Evolutionary conservation across 345 rosid genomes (phyloP).

Genomic region (Acer negundo): DNA sequence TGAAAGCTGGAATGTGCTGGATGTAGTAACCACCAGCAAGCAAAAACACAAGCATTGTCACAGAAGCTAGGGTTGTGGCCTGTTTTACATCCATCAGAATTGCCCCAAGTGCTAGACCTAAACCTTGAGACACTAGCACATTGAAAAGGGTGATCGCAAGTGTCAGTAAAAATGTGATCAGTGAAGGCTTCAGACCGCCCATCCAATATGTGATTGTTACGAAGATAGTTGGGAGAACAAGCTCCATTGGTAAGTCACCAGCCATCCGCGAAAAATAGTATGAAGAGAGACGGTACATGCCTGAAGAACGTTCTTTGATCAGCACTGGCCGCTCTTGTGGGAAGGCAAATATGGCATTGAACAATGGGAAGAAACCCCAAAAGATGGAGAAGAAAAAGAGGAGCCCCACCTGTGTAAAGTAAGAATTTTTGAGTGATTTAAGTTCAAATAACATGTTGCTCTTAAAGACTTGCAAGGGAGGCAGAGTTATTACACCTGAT

Average conservation of each 20-base stretch:
- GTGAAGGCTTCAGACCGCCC: slow-evolving; percentile 91
- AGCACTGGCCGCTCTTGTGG: slow-evolving; percentile 91
- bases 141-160: slow-evolving; percentile 68
- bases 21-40: slow-evolving; percentile 91
- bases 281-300: slow-evolving; percentile 90
- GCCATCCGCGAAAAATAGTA: slow-evolving; percentile 73
- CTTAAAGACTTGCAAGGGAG: background rate
- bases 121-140: slow-evolving; percentile 82
- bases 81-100: slow-evolving; percentile 80
- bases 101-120: slow-evolving; percentile 88
- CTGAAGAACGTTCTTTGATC: slow-evolving; percentile 82
- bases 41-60: slow-evolving; percentile 78
- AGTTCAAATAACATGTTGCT: background rate
- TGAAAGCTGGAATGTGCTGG: slow-evolving; percentile 74
- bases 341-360: slow-evolving; percentile 77
- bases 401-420: slow-evolving; percentile 66
- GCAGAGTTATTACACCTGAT: slow-evolving; percentile 66
- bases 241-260: slow-evolving; percentile 96
- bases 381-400: slow-evolving; percentile 90
- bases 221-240: slow-evolving; percentile 80
- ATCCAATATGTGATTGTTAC: slow-evolving; percentile 84
- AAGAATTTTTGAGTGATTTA: background rate
- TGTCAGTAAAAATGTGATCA: slow-evolving; percentile 59
- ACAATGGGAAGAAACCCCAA: slow-evolving; percentile 92
- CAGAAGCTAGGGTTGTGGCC: slow-evolving; percentile 82